phyloP scores from a whole-genome alignment of 805 yeast species.

The Schwanniomyces vanrijiae region DNA sequence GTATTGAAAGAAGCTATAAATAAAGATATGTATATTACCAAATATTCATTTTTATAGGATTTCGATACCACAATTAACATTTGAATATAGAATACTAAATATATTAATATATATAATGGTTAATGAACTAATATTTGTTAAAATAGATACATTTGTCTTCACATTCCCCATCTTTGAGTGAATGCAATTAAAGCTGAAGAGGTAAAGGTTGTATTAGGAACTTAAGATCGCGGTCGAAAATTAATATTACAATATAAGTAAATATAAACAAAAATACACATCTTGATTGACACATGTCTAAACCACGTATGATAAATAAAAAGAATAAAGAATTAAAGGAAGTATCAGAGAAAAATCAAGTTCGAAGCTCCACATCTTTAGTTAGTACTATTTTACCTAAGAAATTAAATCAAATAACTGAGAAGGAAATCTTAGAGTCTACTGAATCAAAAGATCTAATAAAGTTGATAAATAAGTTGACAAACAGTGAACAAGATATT shows the following conservation, averaged over 20 bases:
- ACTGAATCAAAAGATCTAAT: constrained; percentile 24
- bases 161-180: too few species aligned
- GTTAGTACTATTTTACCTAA: background rate
- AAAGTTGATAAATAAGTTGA: constrained; percentile 28
- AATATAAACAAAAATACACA: background rate
- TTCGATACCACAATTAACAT: too few species aligned
- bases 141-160: too few species aligned
- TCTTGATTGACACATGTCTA: constrained; percentile 3
- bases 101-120: too few species aligned
- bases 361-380: constrained; percentile 1
- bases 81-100: too few species aligned
- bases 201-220: too few species aligned
- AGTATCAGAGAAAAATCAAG: background rate
- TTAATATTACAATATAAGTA: background rate
- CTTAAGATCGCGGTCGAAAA: background rate
- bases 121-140: too few species aligned
- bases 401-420: constrained; percentile 17
- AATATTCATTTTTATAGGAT: too few species aligned
- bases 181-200: too few species aligned
- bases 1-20: too few species aligned
- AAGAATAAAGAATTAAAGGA: background rate
- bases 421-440: constrained; percentile 30
- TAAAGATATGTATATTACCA: too few species aligned
- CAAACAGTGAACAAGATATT: constrained; percentile 32
- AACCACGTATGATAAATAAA: constrained; percentile 7